These are phyloP conservation scores for Rhodomyrtus psidioides DNA, from an alignment of 441 rosid species.

Conservation along the genomic window DNA sequence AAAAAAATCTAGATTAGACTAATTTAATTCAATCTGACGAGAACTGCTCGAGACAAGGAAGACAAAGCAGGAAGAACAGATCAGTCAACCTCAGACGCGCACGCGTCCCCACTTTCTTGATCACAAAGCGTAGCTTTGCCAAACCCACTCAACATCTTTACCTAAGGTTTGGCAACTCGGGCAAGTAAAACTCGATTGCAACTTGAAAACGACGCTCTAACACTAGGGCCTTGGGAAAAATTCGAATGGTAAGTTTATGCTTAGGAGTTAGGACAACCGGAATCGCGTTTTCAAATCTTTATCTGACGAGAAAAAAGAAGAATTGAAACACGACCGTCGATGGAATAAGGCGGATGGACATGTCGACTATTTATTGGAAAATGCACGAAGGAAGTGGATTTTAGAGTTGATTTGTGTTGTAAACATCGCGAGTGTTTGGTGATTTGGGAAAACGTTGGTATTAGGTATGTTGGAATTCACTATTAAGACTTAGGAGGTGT, in stretches of 20 bases:
- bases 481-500: background rate
- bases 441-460: background rate
- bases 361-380: accelerated
- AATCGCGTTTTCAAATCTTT: background rate
- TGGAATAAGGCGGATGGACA: background rate
- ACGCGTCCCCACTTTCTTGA: background rate
- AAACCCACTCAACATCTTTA: background rate
- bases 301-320: too few species aligned
- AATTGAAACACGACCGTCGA: accelerated
- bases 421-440: background rate
- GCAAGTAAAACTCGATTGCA: background rate
- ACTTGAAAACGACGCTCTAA: background rate
- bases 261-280: background rate
- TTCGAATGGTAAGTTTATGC: background rate
- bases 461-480: background rate
- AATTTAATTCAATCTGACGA: background rate
- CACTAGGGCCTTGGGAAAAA: background rate
- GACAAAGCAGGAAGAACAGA: background rate
- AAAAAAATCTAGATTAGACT: background rate
- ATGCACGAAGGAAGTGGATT: background rate
- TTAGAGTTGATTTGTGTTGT: background rate
- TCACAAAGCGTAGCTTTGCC: background rate
- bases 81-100: background rate
- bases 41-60: background rate
- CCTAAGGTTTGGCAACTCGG: background rate